phyloP scores from a whole-genome alignment of 129 eudicot species.

The Heracleum sosnowskyi region DNA sequence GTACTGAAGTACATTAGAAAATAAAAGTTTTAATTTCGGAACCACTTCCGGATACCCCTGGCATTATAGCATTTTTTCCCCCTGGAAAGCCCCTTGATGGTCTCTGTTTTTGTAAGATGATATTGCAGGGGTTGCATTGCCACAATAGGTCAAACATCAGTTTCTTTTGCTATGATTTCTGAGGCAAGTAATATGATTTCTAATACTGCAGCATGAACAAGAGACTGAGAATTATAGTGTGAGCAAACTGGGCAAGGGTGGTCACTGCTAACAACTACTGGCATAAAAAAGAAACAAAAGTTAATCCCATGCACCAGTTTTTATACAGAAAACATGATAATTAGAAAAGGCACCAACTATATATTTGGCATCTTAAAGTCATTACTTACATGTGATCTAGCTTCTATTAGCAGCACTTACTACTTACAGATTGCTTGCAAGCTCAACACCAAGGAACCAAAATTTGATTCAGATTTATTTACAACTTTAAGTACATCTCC shows the following conservation, averaged over 20 bases:
- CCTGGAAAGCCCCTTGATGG: too few species aligned
- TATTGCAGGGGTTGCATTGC: too few species aligned
- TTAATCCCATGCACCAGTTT: not conserved
- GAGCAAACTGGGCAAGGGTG: too few species aligned
- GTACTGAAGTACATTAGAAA: too few species aligned
- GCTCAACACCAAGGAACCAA: constrained; percentile 22
- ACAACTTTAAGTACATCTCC: not conserved
- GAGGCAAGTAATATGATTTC: too few species aligned
- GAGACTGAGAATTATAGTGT: not conserved
- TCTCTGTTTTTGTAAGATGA: too few species aligned
- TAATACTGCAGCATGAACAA: not conserved
- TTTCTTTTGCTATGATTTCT: too few species aligned
- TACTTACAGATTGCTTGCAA: constrained; percentile 8
- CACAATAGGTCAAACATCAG: too few species aligned
- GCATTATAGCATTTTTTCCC: too few species aligned
- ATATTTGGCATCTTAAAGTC: not conserved
- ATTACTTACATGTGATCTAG: not conserved
- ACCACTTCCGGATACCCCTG: too few species aligned
- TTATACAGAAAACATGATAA: not conserved
- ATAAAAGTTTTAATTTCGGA: too few species aligned
- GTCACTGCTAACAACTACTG: not conserved
- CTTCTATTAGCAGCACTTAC: constrained; percentile 7
- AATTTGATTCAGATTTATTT: constrained; percentile 24
- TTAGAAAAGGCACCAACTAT: not conserved
- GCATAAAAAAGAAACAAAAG: not conserved